These are phyloP conservation scores for Coffea canephora DNA, from an alignment of 257 asterid species.

Conservation along the genomic window DNA sequence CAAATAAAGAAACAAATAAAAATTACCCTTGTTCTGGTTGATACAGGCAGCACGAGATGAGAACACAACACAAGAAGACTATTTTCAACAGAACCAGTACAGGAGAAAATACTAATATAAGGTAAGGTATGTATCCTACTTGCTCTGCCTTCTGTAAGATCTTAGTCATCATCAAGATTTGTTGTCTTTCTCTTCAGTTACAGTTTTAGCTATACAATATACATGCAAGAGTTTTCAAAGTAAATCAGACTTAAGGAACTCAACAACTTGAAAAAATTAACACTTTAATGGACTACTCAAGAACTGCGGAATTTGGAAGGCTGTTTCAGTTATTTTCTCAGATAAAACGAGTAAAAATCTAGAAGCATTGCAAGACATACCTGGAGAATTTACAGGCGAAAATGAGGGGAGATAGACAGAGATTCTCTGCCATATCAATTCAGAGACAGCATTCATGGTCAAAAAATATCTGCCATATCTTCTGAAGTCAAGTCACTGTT, in stretches of 20 bases:
- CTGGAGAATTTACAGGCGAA: background rate
- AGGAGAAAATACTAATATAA: background rate
- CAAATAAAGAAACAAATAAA: background rate
- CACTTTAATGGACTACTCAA: too few species aligned
- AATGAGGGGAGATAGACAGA: background rate
- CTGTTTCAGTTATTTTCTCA: background rate
- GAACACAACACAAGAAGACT: background rate
- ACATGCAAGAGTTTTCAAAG: background rate
- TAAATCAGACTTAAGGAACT: background rate
- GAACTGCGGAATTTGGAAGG: background rate
- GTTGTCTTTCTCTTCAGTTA: background rate
- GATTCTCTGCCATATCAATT: constrained; percentile 4
- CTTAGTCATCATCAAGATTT: background rate
- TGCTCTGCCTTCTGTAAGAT: background rate
- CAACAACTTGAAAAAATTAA: background rate
- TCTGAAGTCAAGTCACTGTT: constrained; percentile 22
- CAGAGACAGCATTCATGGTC: constrained; percentile 30
- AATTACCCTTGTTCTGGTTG: background rate
- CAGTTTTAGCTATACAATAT: background rate
- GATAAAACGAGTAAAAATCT: background rate
- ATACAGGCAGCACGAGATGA: background rate
- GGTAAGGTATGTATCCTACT: background rate
- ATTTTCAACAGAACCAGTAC: background rate
- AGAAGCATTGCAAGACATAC: background rate
- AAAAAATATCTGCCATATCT: constrained; percentile 20